Evolutionary conservation across 1,139 yeast species (phyloP), one percentile per base, ranked within the genome.

Genomic region (Pichiaceae sp.): DNA sequence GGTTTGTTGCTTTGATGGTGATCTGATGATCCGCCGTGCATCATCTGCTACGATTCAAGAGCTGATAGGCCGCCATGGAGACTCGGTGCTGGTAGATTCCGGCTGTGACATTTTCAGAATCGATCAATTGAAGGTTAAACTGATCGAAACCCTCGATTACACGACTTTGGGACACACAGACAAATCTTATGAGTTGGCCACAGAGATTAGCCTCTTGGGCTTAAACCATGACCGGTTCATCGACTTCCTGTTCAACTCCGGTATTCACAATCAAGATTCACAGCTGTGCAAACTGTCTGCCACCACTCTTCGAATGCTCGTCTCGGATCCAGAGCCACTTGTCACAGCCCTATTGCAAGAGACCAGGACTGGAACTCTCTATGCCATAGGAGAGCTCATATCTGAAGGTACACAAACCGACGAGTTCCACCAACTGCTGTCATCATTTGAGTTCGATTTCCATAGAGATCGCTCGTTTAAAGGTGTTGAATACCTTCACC

Each of bases 21-120:
- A 87, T 38, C 63, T 85, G 21, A 68, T 78, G 39, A 72, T 87
- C 12, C 65, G 96, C 40, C 66, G 94, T 40, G 91, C 96, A 24
- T 81, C 89, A 0, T 66, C 86, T 11, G 95, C 96, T 0, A 93
- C 94, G 0, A 52, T 86, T 3, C 96, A 89, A 53, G 97, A 89
- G 50, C 68, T 83, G 8, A 56, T 85, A 3, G 97, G 97, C 0
- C 62, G 96, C 31, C 78, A 77, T 52, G 84, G 84, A 0, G 52
- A 42, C 12, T 24, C 36, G 2, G 39, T 64, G 4, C 63, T 63
- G 35, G 31, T 35, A 0, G 18, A 32, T 3, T 26, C 50, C 17
- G 18, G 35, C 2, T 33, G 25, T 9, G 25, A 12, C 20, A 18
- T 33, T 23, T 47, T 46, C 1, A 41, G 43, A 4, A 49, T 57